Percentiles rank a stretch among this genome's conserved stretches.
phyloP scores from a whole-genome alignment of 345 rosid genomes.

The Aquilaria sinensis region DNA sequence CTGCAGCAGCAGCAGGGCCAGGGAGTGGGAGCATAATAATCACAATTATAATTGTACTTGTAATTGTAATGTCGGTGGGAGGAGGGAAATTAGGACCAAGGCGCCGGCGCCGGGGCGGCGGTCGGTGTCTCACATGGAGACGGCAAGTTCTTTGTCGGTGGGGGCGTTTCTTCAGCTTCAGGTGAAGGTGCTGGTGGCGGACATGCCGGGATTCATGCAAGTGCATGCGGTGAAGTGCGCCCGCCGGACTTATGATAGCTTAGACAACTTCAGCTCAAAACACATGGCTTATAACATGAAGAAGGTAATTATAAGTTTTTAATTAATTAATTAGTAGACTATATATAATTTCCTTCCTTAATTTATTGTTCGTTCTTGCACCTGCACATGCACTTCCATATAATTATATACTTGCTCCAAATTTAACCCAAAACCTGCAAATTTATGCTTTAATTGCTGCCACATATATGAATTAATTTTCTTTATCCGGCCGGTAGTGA shows the following conservation, averaged over 20 bases:
- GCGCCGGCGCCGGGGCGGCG: slow-evolving; percentile 19
- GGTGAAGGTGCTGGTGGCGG: slow-evolving; percentile 71
- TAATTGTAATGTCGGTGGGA: too few species aligned
- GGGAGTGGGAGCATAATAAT: too few species aligned
- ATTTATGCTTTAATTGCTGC: too few species aligned
- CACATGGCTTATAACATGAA: slow-evolving; percentile 84
- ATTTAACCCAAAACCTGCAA: too few species aligned
- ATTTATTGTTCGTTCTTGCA: slow-evolving; percentile 1
- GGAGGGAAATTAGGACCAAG: too few species aligned
- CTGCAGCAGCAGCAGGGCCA: too few species aligned
- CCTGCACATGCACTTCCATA: too few species aligned
- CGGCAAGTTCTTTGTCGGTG: slow-evolving; percentile 43
- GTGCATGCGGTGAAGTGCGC: slow-evolving; percentile 84
- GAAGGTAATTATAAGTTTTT: slow-evolving; percentile 37
- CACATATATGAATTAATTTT: too few species aligned
- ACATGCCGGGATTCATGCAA: slow-evolving; percentile 93
- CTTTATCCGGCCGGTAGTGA: too few species aligned
- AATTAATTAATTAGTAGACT: neutral
- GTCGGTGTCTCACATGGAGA: slow-evolving; percentile 76
- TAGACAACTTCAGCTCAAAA: slow-evolving; percentile 72
- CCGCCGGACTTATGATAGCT: slow-evolving; percentile 58
- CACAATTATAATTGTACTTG: too few species aligned
- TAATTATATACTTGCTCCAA: too few species aligned
- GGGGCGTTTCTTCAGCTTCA: slow-evolving; percentile 71
- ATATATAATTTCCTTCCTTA: neutral